Percentiles rank a stretch among this genome's conserved stretches.
Evolutionary conservation across 2,329 filamentous ascomycete species (phyloP).

Genomic region (Sclerotinia trifoliorum): DNA sequence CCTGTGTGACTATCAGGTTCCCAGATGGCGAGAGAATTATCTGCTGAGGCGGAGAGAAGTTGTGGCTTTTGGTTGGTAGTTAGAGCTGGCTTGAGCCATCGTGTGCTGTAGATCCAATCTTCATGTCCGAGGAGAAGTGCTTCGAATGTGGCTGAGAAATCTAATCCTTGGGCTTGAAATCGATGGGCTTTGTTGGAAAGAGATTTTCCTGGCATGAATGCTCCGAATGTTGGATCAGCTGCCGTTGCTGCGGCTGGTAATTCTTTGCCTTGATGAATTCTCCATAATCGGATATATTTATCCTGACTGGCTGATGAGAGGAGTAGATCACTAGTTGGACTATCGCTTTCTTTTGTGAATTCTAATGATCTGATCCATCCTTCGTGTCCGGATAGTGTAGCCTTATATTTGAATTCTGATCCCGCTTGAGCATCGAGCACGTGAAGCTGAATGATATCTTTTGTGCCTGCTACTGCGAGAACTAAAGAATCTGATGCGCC

Average conservation of each 20-base stretch:
- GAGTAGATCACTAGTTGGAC: constrained; percentile 63
- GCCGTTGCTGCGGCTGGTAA: constrained; percentile 56
- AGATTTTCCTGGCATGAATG: constrained; percentile 64
- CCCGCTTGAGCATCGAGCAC: constrained; percentile 49
- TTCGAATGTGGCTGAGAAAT: constrained; percentile 87
- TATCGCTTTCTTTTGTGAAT: constrained; percentile 64
- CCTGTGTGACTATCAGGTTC: constrained; percentile 79
- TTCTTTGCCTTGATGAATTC: constrained; percentile 69
- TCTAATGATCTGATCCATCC: constrained; percentile 89
- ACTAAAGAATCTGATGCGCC: constrained; percentile 53
- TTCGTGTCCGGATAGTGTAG: constrained; percentile 84
- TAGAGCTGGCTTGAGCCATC: constrained; percentile 41
- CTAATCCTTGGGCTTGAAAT: constrained; percentile 57
- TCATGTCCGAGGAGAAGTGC: constrained; percentile 92
- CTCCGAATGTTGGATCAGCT: constrained; percentile 57
- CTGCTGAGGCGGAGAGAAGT: constrained; percentile 85
- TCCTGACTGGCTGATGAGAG: constrained; percentile 95
- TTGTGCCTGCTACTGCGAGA: constrained; percentile 84
- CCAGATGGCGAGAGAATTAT: constrained; percentile 94
- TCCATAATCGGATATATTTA: constrained; percentile 94
- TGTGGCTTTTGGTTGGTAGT: constrained; percentile 51
- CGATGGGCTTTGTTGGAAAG: constrained; percentile 87
- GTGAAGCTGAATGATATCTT: constrained; percentile 77
- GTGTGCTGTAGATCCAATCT: constrained; percentile 92
- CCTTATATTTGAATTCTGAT: constrained; percentile 64